Evolutionary conservation across 169 alveolate genomes (phyloP), one percentile per base, ranked within the genome.

Genomic region (Plasmodium vivax): DNA sequence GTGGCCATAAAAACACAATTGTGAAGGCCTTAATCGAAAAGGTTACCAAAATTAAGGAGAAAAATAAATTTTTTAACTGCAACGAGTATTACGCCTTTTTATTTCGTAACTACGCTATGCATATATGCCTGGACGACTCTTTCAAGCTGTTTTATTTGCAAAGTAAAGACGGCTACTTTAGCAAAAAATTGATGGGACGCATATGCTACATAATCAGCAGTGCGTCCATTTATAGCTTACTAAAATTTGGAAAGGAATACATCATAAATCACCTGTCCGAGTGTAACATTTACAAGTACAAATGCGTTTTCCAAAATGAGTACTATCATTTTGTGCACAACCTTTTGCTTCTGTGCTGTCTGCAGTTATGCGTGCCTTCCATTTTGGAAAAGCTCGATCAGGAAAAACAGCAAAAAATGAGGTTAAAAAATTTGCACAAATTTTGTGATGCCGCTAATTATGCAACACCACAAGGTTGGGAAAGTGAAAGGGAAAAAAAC

Each of bases 241-340:
- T 92, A 82, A 81, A 71, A 36, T 14, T 81, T 43, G 77, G 75
- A 47, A 92, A 77, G 32, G 91, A 92, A 58, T 51, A 30, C 83
- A 71, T 92, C 23, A 47, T 92, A 77, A 62, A 81, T 41, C 84
- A 92, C 75, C 34, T 92, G n/a, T 92, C 73, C 75, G 84, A 81
- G 10, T 92, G 95, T 45, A 82, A 92, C 84, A 81, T 92, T 51
- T 82, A 71, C 47, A 92, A 92, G 75, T 82, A 92, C 43, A 92
- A 92, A 83, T 92, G 34, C 32, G 30, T 43, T 54, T 92, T 92
- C 32, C 92, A 43, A 27, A 72, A 45, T 14, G 85, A 73, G 27
- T 92, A 82, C 62, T 92, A 72, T 32, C 16, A 68, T 51, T 92
- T 92, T 81, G 68, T 82, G 27, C 88, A 92, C 32, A 92, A 92